Conservation (phyloP, 257 asterid genomes). For the Scutellaria baicalensis region DNA sequence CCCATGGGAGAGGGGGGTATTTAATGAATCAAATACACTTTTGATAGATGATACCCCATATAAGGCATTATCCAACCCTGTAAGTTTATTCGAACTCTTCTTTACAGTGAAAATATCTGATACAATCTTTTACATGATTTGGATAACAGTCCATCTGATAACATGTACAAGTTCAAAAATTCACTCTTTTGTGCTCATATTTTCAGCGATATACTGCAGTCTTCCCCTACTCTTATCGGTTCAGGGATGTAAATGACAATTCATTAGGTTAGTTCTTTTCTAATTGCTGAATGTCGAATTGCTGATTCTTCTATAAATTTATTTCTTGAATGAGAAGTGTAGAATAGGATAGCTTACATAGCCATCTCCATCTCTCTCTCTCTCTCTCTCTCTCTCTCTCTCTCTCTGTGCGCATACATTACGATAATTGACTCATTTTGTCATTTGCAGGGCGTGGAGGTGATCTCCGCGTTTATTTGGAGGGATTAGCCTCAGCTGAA, state of each 20-base stretch:
- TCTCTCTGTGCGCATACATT: background rate
- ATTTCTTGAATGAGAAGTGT: too few species aligned
- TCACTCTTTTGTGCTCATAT: constrained; percentile 14
- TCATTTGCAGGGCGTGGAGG: constrained; percentile 66
- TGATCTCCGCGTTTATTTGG: constrained; percentile 63
- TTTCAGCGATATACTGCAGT: constrained; percentile 68
- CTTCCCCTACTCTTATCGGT: constrained; percentile 55
- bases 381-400: too few species aligned
- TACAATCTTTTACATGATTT: constrained; percentile 7
- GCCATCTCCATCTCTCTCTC: too few species aligned
- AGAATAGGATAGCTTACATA: too few species aligned
- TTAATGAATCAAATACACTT: constrained; percentile 73
- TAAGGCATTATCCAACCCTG: constrained; percentile 78
- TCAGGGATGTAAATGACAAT: constrained; percentile 38
- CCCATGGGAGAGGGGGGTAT: constrained; percentile 80
- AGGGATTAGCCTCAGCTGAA: constrained; percentile 61
- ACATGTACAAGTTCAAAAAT: constrained; percentile 1
- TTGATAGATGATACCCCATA: constrained; percentile 80
- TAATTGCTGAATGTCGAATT: background rate
- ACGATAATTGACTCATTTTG: constrained; percentile 3
- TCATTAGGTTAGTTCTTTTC: constrained; percentile 59
- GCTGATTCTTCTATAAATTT: too few species aligned
- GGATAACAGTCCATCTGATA: background rate
- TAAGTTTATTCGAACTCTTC: constrained; percentile 28
- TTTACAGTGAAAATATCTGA: background rate